Evolutionary conservation across 179 eudicot species (phyloP).

Genomic region (Sideroxylon spinosum): DNA sequence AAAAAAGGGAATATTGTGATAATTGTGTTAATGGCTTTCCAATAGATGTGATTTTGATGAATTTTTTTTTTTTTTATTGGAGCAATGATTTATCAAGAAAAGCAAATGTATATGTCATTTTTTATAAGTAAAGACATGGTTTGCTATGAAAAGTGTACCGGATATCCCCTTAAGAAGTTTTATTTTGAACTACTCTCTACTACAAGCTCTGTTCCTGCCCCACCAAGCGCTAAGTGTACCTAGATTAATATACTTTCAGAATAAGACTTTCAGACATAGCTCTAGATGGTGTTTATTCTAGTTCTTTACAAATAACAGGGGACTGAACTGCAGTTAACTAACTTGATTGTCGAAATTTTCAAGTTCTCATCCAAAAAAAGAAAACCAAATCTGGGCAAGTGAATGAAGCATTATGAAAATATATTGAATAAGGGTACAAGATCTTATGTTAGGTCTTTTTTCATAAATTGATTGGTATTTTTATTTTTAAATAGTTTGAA

Average conservation of each 20-base stretch:
- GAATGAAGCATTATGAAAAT: neutral
- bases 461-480: neutral
- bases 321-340: neutral
- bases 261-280: too few species aligned
- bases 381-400: neutral
- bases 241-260: too few species aligned
- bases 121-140: neutral
- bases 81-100: neutral
- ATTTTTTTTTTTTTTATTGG: neutral
- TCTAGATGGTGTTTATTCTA: too few species aligned
- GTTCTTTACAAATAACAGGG: neutral
- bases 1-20: neutral
- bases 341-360: neutral
- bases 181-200: too few species aligned
- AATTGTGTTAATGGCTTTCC: neutral
- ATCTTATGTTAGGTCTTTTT: neutral
- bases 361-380: too few species aligned
- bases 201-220: too few species aligned
- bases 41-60: neutral
- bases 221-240: too few species aligned
- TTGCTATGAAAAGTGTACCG: too few species aligned
- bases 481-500: neutral
- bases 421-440: neutral
- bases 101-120: neutral
- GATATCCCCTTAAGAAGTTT: too few species aligned